Evolutionary conservation across 345 rosid genomes (phyloP).

Genomic region (Eucalyptus sp.): DNA sequence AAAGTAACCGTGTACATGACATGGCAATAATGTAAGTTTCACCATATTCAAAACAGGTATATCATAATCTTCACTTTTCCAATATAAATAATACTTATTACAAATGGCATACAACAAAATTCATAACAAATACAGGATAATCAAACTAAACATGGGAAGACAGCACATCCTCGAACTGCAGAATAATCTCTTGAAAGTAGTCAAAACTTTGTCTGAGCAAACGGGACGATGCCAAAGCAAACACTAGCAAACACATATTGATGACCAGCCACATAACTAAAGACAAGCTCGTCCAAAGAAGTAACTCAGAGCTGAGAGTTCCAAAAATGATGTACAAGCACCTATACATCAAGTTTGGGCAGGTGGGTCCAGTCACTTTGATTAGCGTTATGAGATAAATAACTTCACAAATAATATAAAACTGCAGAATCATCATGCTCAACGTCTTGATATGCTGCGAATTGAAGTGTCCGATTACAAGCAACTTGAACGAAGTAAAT

Average conservation of each 20-base stretch:
- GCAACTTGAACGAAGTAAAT: too few species aligned
- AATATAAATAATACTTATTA: too few species aligned
- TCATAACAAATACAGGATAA: too few species aligned
- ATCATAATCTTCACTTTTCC: accelerated
- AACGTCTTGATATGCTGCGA: accelerated
- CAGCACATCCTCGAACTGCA: accelerated
- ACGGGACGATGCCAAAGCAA: not conserved
- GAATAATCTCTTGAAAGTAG: not conserved
- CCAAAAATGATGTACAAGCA: not conserved
- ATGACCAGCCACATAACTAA: accelerated
- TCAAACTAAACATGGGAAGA: not conserved
- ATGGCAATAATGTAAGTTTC: too few species aligned
- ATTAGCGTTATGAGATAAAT: too few species aligned
- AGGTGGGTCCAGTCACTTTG: accelerated
- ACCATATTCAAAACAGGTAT: accelerated
- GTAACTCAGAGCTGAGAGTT: not conserved
- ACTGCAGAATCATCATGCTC: accelerated
- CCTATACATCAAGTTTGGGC: accelerated
- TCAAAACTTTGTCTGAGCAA: accelerated
- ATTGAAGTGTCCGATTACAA: accelerated
- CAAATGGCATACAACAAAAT: not conserved
- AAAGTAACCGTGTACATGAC: too few species aligned
- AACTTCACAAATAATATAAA: not conserved
- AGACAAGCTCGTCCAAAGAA: not conserved
- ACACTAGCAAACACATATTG: not conserved